Base-by-base conservation (phyloP, 2,329 filamentous ascomycete species). In the Aspergillus japonicus region DNA sequence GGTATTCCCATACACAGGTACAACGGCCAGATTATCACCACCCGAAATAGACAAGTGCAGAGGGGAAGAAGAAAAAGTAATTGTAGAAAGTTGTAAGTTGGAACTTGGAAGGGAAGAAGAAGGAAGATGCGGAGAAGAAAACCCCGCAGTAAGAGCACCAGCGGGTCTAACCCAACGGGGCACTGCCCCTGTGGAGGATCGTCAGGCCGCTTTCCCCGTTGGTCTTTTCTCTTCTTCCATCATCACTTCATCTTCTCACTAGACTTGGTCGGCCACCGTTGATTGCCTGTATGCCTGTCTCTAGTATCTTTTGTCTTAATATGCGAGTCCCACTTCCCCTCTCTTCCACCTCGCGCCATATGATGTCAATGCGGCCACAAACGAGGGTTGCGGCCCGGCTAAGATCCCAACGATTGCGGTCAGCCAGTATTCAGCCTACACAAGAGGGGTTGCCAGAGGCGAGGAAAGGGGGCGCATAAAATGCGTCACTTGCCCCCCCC, bases 131-230 rank as follows among this genome's bases (percentile, higher is more conserved):
- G 58, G 58, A 60, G 53, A 55, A 16, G 33, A 48, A 3, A 2
- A 6, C 39, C 39, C 39, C 39, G 39, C 39, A 16, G 16, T 5
- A 19, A 7, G 3, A 44, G 16, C 39, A 44, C 29, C 29, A 16
- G n/a, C 42, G 42, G 47, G 24, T 14, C 53, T 55, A 55, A 48
- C 49, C 50, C 5, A 24, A 57, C 23, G 3, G 24, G 50, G 54
- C n/a, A 1, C 19, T 6, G 53, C 56, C 58, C 54, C 53, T 57
- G 58, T 57, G 53, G 58, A 56, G 58, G 58, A 57, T 49, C 48
- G 24, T 47, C 54, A 35, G 42, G 14, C 42, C 47, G 31, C 6
- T 50, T 55, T 44, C 42, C 44, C 16, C 39, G 16, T 16, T 44
- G 14, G 39, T 35, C 16, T 44, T 3, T 16, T n/a, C 39, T 35